Base-by-base conservation (phyloP, 1,284 basidiomycete species). In the Porodaedalea pini region DNA sequence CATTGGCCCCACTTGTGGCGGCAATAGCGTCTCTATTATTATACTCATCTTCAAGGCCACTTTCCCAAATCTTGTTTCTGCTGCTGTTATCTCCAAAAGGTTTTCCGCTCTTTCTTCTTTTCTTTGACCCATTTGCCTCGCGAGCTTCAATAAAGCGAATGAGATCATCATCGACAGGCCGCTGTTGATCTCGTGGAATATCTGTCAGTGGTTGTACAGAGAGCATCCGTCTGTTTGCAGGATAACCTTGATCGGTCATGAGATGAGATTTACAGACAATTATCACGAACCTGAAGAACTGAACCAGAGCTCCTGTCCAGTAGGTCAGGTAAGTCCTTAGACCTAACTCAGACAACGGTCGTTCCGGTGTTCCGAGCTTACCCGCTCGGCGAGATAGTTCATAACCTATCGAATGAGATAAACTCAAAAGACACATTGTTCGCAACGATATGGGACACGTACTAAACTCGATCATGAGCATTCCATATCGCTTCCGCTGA, bases 391-490 rank as follows among this genome's bases (percentile, higher is more conserved):
- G 81, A 3, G 93, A 97, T 4, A 98, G 76, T 67, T 95, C 92
- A 69, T 99, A 98, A 69, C 92, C 93, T 93, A 56, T 0, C 2
- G n/a, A 19, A 17, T 4, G 11, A 47, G 21, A 19, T 29, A 15
- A 23, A 8, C 53, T 41, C 11, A 47, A 23, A 31, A 19, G 15
- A 15, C 5, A 23, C 29, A 17, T 36, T 19, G 10, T 13, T 21
- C 4, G 15, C 3, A 40, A 36, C n/a, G 17, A 19, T n/a, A 19
- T 36, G 32, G 21, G 31, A 52, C n/a, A 76, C 80, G 54, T 65
- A 95, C 95, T 98, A 77, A 98, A 98, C 75, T 99, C 96, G 67
- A 99, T 98, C 79, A 99, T 82, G 37, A 99, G 82, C 76, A 93
- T 95, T 2, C 95, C 96, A 67, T 90, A 98, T 5, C 94, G 90